phyloP scores from a whole-genome alignment of 2,329 filamentous ascomycete species.

The Arthrobotrys sphaeroides region DNA sequence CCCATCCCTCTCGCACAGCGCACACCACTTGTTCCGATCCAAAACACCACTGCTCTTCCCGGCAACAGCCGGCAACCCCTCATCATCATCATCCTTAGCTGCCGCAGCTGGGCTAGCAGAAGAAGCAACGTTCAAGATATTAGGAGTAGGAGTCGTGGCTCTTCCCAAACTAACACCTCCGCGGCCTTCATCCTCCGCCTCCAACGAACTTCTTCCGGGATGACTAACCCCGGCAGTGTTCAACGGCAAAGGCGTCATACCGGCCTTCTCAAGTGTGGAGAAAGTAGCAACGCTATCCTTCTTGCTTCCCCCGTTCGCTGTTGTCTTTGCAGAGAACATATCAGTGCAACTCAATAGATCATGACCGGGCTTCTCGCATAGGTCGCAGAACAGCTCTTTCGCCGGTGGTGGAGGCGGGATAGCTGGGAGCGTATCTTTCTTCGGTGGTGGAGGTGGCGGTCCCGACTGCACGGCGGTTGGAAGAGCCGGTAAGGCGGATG shows the following conservation, averaged over 20 bases:
- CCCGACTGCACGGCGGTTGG: not conserved
- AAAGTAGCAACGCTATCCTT: slow-evolving; percentile 51
- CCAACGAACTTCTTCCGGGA: slow-evolving; percentile 36
- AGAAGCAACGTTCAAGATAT: no score
- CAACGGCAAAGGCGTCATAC: slow-evolving; percentile 45
- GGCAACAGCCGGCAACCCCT: slow-evolving; percentile 69
- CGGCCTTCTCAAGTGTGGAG: slow-evolving; percentile 47
- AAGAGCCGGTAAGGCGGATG: not conserved
- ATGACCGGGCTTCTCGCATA: slow-evolving; percentile 90
- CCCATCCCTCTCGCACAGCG: slow-evolving; percentile 92
- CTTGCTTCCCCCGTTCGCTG: slow-evolving; percentile 41
- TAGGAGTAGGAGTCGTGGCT: slow-evolving; percentile 38
- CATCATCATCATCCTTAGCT: slow-evolving; percentile 67
- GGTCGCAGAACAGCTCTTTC: slow-evolving; percentile 84
- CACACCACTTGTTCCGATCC: slow-evolving; percentile 93
- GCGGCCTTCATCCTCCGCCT: slow-evolving; percentile 32
- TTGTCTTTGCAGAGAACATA: slow-evolving; percentile 71
- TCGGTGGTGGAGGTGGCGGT: slow-evolving; percentile 57
- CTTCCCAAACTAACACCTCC: slow-evolving; percentile 43
- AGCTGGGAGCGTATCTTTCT: slow-evolving; percentile 57
- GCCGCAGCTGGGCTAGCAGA: no score
- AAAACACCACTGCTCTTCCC: slow-evolving; percentile 81
- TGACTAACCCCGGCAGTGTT: slow-evolving; percentile 41
- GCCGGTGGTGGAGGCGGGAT: slow-evolving; percentile 65
- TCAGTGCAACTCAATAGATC: slow-evolving; percentile 94